These are phyloP conservation scores for Trichosporon coremiiforme DNA, from an alignment of 1,284 basidiomycete genomes.

Conservation along the genomic window DNA sequence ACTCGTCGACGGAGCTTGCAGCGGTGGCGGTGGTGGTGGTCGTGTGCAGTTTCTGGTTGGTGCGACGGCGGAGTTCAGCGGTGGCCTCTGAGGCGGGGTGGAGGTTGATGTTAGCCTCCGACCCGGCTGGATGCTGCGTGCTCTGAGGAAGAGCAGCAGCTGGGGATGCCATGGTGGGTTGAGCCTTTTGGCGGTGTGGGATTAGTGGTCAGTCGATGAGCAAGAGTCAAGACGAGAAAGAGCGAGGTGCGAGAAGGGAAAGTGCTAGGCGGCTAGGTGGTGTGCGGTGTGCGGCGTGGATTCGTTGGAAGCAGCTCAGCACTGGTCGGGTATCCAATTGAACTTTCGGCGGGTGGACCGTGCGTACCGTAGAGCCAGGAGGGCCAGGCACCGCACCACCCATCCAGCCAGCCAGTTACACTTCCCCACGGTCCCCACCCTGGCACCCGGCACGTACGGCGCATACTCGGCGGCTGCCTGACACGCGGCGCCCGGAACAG, in stretches of 20 bases:
- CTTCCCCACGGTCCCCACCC: neutral
- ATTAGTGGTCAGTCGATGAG: neutral
- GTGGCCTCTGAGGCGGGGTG: neutral
- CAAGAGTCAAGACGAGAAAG: neutral
- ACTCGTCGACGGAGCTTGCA: constrained; percentile 14
- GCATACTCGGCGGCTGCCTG: too few relatives aligned
- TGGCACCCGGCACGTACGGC: too few relatives aligned
- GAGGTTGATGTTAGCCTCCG: neutral
- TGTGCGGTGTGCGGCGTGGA: neutral
- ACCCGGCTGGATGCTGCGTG: neutral
- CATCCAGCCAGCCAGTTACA: neutral
- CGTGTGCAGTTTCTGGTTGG: neutral
- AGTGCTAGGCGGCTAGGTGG: neutral
- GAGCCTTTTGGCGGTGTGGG: constrained; percentile 2
- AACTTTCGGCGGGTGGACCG: constrained; percentile 11
- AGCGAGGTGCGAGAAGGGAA: neutral
- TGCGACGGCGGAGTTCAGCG: constrained; percentile 24
- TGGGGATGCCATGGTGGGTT: constrained; percentile 1
- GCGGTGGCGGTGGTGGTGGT: neutral
- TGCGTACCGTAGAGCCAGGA: neutral
- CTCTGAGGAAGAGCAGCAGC: constrained; percentile 8
- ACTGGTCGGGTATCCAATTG: constrained; percentile 5
- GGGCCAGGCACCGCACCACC: too few relatives aligned
- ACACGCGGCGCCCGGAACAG: too few relatives aligned
- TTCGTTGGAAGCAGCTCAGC: neutral